Evolutionary conservation across 208 protist species (phyloP).

Genomic region (Trypanosoma lewisi): DNA sequence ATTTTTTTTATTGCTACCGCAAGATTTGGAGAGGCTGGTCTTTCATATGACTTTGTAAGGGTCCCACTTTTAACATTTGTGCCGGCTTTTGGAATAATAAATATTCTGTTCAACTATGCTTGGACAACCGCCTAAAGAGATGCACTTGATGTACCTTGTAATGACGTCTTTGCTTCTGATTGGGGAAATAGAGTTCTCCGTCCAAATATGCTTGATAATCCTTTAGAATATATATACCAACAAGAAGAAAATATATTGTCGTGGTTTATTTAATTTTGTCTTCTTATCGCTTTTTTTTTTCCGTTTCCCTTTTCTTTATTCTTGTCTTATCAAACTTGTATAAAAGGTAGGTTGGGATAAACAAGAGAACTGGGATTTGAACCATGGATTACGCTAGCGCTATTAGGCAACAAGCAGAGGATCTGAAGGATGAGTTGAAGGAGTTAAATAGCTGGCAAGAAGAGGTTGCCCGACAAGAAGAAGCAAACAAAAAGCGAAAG

Average conservation of each 20-base stretch:
- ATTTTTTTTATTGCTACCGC: conserved; percentile 14
- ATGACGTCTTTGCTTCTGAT: neutral
- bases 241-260: neutral
- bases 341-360: neutral
- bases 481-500: conserved; percentile 35
- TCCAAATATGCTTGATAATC: neutral
- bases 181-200: neutral
- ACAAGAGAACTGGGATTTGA: neutral
- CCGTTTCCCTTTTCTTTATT: neutral
- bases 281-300: neutral
- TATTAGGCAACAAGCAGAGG: conserved; percentile 83
- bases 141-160: neutral
- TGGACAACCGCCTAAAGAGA: conserved; percentile 4
- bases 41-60: conserved; percentile 48
- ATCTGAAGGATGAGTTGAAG: conserved; percentile 85
- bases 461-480: conserved; percentile 40
- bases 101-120: conserved; percentile 34
- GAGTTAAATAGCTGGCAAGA: conserved; percentile 82
- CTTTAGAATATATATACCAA: neutral
- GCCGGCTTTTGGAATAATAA: conserved; percentile 41
- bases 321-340: neutral
- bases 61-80: conserved; percentile 48
- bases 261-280: neutral
- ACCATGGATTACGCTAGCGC: conserved; percentile 38
- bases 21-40: conserved; percentile 15